Conservation (phyloP, 2,329 filamentous ascomycete species). For the Fusarium sp. region DNA sequence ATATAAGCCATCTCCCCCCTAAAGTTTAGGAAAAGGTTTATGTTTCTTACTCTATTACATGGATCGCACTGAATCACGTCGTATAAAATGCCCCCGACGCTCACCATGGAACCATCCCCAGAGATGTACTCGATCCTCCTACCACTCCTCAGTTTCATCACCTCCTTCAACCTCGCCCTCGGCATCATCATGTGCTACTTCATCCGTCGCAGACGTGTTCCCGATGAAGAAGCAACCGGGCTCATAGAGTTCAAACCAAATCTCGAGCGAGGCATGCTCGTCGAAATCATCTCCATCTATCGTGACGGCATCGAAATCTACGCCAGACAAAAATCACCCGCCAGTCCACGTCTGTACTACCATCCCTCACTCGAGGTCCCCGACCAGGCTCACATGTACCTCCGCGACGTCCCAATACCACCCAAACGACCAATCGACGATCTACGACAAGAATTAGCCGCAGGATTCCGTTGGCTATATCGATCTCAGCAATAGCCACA, state of each 20-base stretch:
- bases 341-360: not conserved
- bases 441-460: not conserved
- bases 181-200: not conserved
- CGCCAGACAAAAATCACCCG: not conserved
- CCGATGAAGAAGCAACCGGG: not conserved
- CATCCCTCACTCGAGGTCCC: slow-evolving; percentile 1
- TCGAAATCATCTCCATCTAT: slow-evolving; percentile 3
- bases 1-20: not conserved
- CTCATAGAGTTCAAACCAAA: not conserved
- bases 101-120: not conserved
- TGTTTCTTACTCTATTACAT: not conserved
- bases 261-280: slow-evolving; percentile 9
- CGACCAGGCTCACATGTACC: not conserved
- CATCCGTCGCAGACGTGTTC: not conserved
- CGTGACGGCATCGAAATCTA: slow-evolving; percentile 9
- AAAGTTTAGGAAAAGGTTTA: not conserved
- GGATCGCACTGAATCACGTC: not conserved
- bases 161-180: not conserved
- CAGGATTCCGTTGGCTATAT: not conserved
- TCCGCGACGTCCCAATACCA: not conserved
- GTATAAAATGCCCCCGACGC: too few relatives aligned
- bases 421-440: not conserved
- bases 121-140: not conserved
- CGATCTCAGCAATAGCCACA: too few relatives aligned
- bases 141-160: not conserved